Evolutionary conservation across 768 basidiomycete genomes (phyloP).

Genomic region (Mycena albidolilacea): DNA sequence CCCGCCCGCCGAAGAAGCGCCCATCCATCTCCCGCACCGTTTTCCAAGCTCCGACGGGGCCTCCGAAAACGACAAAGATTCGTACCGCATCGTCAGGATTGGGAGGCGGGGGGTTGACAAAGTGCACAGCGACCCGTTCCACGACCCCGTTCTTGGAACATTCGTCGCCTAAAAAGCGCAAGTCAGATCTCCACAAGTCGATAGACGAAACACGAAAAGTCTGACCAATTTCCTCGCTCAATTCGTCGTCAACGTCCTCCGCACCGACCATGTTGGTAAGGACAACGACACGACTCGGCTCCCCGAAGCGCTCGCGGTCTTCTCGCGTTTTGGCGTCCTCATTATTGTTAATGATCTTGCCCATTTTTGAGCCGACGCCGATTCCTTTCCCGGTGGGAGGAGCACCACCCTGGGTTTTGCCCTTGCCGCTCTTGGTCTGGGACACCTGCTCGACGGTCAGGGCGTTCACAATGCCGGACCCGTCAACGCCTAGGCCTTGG

Average conservation of each 20-base stretch:
- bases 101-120: conserved; percentile 74
- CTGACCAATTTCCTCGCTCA: conserved; percentile 89
- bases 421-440: conserved; percentile 54
- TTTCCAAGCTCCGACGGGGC: conserved; percentile 96
- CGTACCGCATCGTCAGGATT: conserved; percentile 88
- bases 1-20: conserved; percentile 90
- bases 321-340: conserved; percentile 85
- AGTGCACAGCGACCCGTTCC: conserved; percentile 89
- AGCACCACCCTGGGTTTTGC: conserved; percentile 53
- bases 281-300: conserved; percentile 91
- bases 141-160: conserved; percentile 94
- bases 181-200: background rate
- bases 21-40: conserved; percentile 95
- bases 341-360: conserved; percentile 92
- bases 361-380: conserved; percentile 77
- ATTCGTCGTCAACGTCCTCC: conserved; percentile 88
- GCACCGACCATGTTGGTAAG: conserved; percentile 91
- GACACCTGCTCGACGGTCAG: conserved; percentile 83
- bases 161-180: conserved; percentile 78
- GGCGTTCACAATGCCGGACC: conserved; percentile 90
- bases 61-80: conserved; percentile 92
- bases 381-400: conserved; percentile 53
- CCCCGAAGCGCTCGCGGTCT: conserved; percentile 87
- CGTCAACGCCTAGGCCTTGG: conserved; percentile 89
- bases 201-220: conserved; percentile 42